Evolutionary conservation across 2,329 filamentous ascomycete genomes (phyloP).

Genomic region (Fusarium buxicola): DNA sequence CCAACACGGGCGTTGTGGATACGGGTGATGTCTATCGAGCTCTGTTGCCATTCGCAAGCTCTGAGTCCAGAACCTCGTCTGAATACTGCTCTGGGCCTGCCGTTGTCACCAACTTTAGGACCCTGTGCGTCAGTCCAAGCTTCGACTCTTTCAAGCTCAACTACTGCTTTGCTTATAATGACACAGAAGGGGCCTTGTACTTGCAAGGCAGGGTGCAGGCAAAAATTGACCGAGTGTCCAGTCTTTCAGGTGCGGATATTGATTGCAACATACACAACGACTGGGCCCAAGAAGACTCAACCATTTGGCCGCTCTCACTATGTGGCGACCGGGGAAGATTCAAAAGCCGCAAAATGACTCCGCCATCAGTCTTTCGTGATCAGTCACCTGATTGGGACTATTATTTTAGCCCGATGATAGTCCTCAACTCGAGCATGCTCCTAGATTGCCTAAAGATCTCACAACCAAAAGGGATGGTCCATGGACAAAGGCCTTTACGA

Average conservation of each 20-base stretch:
- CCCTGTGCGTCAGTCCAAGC: not conserved
- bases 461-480: not conserved
- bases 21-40: conserved; percentile 18
- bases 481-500: conserved; percentile 7
- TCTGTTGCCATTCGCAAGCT: not conserved
- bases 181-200: not conserved
- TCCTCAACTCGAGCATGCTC: not conserved
- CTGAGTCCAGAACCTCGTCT: not conserved
- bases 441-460: not conserved
- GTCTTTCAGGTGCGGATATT: too few species aligned
- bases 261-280: not conserved
- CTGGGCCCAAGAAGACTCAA: not conserved
- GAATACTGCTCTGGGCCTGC: conserved; percentile 3
- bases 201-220: not conserved
- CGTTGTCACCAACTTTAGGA: not conserved
- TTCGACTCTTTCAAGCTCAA: not conserved
- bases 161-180: not conserved
- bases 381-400: not conserved
- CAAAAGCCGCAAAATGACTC: too few species aligned
- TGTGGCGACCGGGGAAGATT: too few species aligned
- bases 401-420: not conserved
- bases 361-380: too few species aligned
- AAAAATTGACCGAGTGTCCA: too few species aligned
- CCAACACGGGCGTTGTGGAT: not conserved
- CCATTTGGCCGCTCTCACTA: not conserved